phyloP scores from a whole-genome alignment of 2,329 filamentous ascomycete genomes.

The Karstenula rhodostoma region DNA sequence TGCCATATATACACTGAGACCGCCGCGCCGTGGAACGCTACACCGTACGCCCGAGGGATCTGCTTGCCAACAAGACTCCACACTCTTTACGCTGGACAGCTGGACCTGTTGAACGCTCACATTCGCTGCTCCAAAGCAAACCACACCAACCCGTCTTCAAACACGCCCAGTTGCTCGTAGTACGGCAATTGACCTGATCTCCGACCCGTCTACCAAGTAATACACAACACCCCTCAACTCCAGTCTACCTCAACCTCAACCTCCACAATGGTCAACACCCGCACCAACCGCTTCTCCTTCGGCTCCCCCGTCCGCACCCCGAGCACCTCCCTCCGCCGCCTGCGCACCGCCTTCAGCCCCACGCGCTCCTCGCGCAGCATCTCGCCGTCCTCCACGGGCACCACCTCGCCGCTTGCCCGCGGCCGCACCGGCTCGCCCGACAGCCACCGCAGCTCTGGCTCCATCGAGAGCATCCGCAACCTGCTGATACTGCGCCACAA shows the following conservation, averaged over 20 bases:
- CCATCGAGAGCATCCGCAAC: constrained; percentile 36
- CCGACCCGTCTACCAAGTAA: constrained; percentile 10
- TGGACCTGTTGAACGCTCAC: constrained; percentile 26
- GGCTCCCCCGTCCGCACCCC: constrained; percentile 36
- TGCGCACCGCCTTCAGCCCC: constrained; percentile 47
- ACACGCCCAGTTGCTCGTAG: constrained; percentile 19
- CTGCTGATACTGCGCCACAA: constrained; percentile 44
- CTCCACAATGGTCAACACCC: constrained; percentile 42
- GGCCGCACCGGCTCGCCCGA: constrained; percentile 35
- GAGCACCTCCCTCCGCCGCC: constrained; percentile 39
- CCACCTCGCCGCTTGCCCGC: constrained; percentile 39
- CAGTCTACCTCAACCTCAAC: neutral
- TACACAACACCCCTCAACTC: neutral
- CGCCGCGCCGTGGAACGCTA: neutral
- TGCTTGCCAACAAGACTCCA: neutral
- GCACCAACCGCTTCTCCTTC: constrained; percentile 49
- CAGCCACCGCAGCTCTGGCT: constrained; percentile 36
- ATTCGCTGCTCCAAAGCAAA: constrained; percentile 10
- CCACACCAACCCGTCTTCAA: neutral
- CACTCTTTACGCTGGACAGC: constrained; percentile 23
- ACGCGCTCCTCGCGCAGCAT: constrained; percentile 40
- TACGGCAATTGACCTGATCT: constrained; percentile 13
- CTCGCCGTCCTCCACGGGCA: constrained; percentile 34
- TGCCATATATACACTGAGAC: neutral
- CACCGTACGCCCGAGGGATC: neutral